Evolutionary conservation across 2,329 filamentous ascomycete genomes (phyloP).

Genomic region (Exutisphaerella laricina): DNA sequence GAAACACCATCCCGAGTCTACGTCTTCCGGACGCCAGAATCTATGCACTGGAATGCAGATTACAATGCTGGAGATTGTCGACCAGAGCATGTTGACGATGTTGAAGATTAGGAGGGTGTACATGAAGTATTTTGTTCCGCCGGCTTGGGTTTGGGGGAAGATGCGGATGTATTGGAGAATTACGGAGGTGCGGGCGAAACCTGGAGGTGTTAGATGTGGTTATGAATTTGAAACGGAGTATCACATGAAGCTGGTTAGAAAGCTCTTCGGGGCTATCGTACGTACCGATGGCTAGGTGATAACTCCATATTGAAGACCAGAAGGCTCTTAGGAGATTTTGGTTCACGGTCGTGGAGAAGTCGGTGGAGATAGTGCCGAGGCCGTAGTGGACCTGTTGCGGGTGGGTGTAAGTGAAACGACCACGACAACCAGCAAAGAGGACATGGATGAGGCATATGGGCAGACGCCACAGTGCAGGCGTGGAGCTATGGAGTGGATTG

Average conservation of each 20-base stretch:
- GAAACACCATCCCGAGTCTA: neutral
- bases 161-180: constrained; percentile 5
- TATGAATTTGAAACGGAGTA: no score
- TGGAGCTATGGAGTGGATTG: no score
- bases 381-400: neutral
- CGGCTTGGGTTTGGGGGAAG: constrained; percentile 2
- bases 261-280: no score
- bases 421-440: neutral
- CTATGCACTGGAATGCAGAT: constrained; percentile 1
- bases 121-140: constrained; percentile 1
- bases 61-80: constrained; percentile 1
- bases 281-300: constrained; percentile 7
- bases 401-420: neutral
- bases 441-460: neutral
- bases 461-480: neutral
- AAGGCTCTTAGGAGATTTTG: neutral
- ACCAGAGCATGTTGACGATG: neutral
- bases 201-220: no score
- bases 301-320: constrained; percentile 6
- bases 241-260: no score
- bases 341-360: neutral
- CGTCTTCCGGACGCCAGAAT: constrained; percentile 3
- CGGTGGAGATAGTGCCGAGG: neutral
- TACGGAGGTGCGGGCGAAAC: constrained; percentile 3
- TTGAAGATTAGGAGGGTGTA: neutral